These are phyloP conservation scores for Cyclotella cryptica DNA, from an alignment of 108 stramenopile genomes.

Conservation along the genomic window DNA sequence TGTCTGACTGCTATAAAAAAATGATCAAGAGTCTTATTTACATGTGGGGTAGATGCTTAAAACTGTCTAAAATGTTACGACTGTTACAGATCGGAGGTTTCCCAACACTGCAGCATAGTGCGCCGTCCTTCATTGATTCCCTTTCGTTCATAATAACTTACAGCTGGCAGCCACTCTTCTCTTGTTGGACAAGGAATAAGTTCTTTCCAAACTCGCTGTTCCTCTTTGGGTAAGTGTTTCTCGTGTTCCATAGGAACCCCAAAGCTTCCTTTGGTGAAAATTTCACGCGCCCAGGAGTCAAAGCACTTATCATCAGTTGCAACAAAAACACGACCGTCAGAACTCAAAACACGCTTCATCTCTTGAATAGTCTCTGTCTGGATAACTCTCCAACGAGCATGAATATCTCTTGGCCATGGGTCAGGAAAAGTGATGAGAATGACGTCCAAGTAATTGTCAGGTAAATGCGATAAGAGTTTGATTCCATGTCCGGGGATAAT, in stretches of 20 bases:
- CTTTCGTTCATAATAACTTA: constrained; percentile 77
- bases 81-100: not conserved
- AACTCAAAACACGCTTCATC: constrained; percentile 58
- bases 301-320: constrained; percentile 78
- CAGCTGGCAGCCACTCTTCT: constrained; percentile 67
- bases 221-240: constrained; percentile 6
- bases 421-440: constrained; percentile 80
- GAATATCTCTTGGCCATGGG: constrained; percentile 64
- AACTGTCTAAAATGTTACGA: not conserved
- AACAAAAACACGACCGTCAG: constrained; percentile 62
- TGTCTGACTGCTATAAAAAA: too few species aligned
- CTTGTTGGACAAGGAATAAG: constrained; percentile 65
- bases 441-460: constrained; percentile 49
- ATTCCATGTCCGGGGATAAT: constrained; percentile 73
- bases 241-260: not conserved
- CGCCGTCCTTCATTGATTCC: constrained; percentile 70
- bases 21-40: too few species aligned
- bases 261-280: constrained; percentile 37
- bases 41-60: too few species aligned
- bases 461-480: constrained; percentile 64
- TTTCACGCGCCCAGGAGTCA: constrained; percentile 56
- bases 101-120: constrained; percentile 64
- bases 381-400: constrained; percentile 61
- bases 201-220: constrained; percentile 26
- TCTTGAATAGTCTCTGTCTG: constrained; percentile 56